These are phyloP conservation scores for Solanum chacoense DNA, from an alignment of 305 asterid species.

Conservation along the genomic window DNA sequence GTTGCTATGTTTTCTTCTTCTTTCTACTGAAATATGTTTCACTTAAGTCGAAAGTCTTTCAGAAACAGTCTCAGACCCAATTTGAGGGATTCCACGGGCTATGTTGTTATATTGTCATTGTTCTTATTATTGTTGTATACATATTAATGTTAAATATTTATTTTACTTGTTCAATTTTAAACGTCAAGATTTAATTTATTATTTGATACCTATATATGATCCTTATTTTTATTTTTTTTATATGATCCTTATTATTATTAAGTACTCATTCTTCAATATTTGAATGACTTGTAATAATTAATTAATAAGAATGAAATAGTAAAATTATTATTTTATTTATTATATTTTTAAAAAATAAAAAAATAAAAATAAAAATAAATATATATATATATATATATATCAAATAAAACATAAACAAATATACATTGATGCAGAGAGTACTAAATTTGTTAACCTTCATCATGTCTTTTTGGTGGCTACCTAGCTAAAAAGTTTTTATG, in stretches of 20 bases:
- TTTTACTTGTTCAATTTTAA: not conserved
- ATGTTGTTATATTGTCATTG: not conserved
- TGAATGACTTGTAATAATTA: not conserved
- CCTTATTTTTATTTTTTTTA: not conserved
- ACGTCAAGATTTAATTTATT: not conserved
- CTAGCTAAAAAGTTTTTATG: not conserved
- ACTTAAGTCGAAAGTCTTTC: not conserved
- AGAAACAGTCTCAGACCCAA: not conserved
- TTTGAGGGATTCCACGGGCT: not conserved
- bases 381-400: too few relatives aligned
- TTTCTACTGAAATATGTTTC: not conserved
- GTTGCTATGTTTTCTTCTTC: not conserved
- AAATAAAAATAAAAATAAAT: too few relatives aligned
- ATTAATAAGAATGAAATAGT: not conserved
- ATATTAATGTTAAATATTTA: not conserved
- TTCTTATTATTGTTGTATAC: not conserved
- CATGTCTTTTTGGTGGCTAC: not conserved
- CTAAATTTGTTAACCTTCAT: not conserved
- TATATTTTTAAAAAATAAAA: too few relatives aligned
- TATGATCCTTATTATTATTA: not conserved
- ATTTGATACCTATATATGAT: not conserved
- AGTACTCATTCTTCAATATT: not conserved
- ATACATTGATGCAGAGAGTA: not conserved
- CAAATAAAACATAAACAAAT: not conserved
- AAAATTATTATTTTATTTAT: not conserved